Conservation (phyloP, 352 stramenopile species). For the Achlya hypogyna region DNA sequence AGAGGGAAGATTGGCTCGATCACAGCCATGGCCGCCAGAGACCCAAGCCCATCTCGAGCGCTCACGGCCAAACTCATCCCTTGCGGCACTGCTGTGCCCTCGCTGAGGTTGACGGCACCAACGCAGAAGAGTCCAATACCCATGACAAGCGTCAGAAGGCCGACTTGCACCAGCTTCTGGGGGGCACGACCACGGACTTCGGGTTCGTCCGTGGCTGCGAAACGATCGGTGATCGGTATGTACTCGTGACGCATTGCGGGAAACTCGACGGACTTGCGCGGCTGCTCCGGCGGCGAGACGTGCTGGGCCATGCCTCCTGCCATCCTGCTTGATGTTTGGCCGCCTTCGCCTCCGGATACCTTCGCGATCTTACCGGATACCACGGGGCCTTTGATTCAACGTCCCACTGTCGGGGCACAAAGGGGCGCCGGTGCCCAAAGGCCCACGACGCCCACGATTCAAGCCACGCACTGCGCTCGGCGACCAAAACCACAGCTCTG, state of each 20-base stretch:
- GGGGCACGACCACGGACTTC: background rate
- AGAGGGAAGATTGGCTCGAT: conserved; percentile 1
- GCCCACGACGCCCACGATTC: no score
- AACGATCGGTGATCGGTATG: background rate
- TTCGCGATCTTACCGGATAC: background rate
- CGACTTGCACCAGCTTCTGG: background rate
- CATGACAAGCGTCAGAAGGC: background rate
- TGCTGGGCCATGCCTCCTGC: no score
- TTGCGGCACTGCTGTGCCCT: background rate
- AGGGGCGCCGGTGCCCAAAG: no score
- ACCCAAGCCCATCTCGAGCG: background rate
- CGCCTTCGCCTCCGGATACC: background rate
- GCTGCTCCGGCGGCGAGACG: background rate
- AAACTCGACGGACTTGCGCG: background rate
- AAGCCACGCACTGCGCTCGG: no score
- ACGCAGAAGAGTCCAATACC: background rate
- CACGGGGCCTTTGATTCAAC: background rate
- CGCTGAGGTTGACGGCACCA: background rate
- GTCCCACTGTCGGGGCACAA: no score
- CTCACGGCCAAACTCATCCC: no score
- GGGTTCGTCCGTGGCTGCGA: background rate
- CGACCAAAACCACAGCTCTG: no score
- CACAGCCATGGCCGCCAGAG: background rate
- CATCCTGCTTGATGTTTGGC: background rate
- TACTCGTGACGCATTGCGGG: background rate